Percentiles rank a stretch among this genome's conserved stretches.
These are phyloP conservation scores for Clavispora fructus DNA, from an alignment of 805 yeast genomes.

Conservation along the genomic window DNA sequence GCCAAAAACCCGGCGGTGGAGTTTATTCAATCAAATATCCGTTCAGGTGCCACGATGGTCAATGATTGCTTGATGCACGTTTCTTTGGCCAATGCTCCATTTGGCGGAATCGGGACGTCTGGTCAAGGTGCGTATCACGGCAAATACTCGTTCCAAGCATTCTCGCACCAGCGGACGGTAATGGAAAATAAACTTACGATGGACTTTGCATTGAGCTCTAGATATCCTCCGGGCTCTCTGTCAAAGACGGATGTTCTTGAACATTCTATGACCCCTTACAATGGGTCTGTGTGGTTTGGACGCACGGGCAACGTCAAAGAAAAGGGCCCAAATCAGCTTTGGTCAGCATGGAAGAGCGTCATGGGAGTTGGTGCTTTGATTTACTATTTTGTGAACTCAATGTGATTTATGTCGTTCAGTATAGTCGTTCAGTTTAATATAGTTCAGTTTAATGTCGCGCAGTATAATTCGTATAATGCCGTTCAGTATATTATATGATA, in stretches of 20 bases:
- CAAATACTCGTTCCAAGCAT: slow-evolving; percentile 51
- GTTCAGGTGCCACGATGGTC: slow-evolving; percentile 68
- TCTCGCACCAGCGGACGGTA: slow-evolving; percentile 69
- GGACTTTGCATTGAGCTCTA: slow-evolving; percentile 51
- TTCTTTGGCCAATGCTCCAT: slow-evolving; percentile 65
- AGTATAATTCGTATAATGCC: too few species aligned
- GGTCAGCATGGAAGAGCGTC: slow-evolving; percentile 26
- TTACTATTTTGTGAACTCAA: slow-evolving; percentile 10
- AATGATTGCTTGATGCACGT: slow-evolving; percentile 74
- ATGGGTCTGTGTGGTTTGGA: slow-evolving; percentile 35
- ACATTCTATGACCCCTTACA: slow-evolving; percentile 23
- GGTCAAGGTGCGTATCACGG: slow-evolving; percentile 88
- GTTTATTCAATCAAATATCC: slow-evolving; percentile 43
- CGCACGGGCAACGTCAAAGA: slow-evolving; percentile 31
- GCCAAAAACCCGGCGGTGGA: slow-evolving; percentile 41
- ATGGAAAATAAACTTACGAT: slow-evolving; percentile 60
- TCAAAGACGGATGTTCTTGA: slow-evolving; percentile 28
- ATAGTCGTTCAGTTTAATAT: background rate
- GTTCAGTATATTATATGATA: too few species aligned
- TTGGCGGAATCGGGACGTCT: slow-evolving; percentile 86
- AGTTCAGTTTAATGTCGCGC: too few species aligned
- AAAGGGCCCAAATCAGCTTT: slow-evolving; percentile 29
- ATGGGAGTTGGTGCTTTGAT: slow-evolving; percentile 27
- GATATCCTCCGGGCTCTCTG: slow-evolving; percentile 59
- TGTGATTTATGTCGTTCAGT: background rate